phyloP scores from a whole-genome alignment of 108 stramenopile species.

The Pinguiococcus pyrenoidosus region DNA sequence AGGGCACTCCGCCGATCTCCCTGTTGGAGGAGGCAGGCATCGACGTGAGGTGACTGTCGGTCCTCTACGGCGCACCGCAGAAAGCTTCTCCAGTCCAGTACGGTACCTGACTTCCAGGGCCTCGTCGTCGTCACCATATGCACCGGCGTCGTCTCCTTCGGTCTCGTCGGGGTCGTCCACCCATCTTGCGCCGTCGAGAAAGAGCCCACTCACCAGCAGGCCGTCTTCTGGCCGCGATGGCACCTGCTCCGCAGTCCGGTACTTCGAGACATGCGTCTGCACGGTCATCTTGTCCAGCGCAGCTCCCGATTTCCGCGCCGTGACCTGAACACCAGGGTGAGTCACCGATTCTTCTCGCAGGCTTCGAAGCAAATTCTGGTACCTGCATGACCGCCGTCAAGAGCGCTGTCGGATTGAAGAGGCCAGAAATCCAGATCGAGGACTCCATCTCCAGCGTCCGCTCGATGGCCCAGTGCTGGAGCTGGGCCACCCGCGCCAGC shows the following conservation, averaged over 20 bases:
- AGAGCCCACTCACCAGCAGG: conserved; percentile 35
- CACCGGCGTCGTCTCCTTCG: background rate
- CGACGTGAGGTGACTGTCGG: background rate
- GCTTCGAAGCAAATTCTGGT: too few relatives aligned
- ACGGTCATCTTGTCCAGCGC: conserved; percentile 41
- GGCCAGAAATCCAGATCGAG: conserved; percentile 42
- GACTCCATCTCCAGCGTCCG: too few relatives aligned
- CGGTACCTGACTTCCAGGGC: background rate
- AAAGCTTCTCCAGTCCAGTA: background rate
- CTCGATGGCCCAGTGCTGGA: too few relatives aligned
- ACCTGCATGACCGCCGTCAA: conserved; percentile 50
- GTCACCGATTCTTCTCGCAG: too few relatives aligned
- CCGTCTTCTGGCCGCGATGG: conserved; percentile 35
- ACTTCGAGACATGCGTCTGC: conserved; percentile 38
- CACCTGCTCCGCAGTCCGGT: conserved; percentile 13
- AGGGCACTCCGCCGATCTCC: conserved; percentile 3
- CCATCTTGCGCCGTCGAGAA: conserved; percentile 49
- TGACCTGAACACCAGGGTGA: too few relatives aligned
- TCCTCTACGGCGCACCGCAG: conserved; percentile 2
- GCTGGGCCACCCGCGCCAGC: too few relatives aligned
- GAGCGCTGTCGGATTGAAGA: conserved; percentile 49
- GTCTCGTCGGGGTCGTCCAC: conserved; percentile 1
- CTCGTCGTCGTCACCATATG: background rate
- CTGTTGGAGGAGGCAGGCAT: conserved; percentile 2
- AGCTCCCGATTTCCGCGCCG: conserved; percentile 23